Base-by-base conservation (phyloP, 1,284 basidiomycete genomes). In the Pholiota adiposa region DNA sequence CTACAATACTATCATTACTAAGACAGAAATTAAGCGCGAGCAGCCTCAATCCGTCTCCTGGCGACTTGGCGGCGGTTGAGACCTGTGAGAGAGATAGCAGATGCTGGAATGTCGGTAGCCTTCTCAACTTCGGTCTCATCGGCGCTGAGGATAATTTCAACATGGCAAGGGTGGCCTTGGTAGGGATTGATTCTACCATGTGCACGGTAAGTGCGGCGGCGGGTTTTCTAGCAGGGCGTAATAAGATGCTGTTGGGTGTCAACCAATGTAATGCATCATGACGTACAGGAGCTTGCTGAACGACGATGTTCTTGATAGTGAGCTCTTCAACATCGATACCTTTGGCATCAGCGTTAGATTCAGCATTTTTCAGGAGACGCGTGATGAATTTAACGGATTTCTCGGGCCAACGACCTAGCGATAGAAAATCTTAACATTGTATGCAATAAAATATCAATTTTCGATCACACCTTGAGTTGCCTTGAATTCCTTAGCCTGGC, bases 291-390 rank as follows among this genome's bases (percentile, higher is more conserved):
- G 97, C 97, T 82, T 99, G 97, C 78, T 99, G 93, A 64, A 99
- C 96, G 68, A 94, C 93, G 69, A 99, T 98, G 87, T 92, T 97
- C 85, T 93, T 96, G 86, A 99, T 97, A 75, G 81, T 71, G 60
- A 99, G 89, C 66, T 97, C 94, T 73, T 98, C 96, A 63, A 93
- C 82, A 60, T 96, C 92, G 64, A 99, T 83, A 77, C 91, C 95
- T 86, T 99, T 99, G 71, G 94, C 95, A 72, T 98, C 97, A 65
- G 97, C 97, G 79, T 99, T 99, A 70, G 97, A 91, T 79, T 99
- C 97, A 56, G 97, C 97, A 80, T 99, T 99, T 88, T 99, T 99
- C 70, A 99, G 82, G 61, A 99, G 88, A 68, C 93, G 89, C 67
- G 92, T 86, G 74, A 99, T 89, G 86, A 96, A 98, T 79, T 92